Evolutionary conservation across 2,329 filamentous ascomycete genomes (phyloP).

Genomic region (Trichoderma semiorbis): DNA sequence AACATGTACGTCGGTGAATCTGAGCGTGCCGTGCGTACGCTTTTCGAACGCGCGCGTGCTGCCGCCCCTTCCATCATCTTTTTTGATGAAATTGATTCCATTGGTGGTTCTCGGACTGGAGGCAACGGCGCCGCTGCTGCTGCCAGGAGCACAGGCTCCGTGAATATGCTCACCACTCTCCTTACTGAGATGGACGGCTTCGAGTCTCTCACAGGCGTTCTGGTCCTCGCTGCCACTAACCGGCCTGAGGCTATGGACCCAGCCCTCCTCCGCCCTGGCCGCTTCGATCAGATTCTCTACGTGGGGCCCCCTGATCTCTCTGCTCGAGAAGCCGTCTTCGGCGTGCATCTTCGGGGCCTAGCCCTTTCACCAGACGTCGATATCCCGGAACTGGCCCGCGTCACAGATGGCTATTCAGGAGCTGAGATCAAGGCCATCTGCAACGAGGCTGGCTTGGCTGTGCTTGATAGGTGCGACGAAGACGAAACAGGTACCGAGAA

Average conservation of each 20-base stretch:
- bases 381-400: conserved; percentile 56
- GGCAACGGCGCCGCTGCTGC: conserved; percentile 38
- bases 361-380: conserved; percentile 62
- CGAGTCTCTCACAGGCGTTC: conserved; percentile 75
- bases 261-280: conserved; percentile 78
- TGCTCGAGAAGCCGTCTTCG: conserved; percentile 73
- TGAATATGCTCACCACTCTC: conserved; percentile 85
- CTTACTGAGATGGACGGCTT: conserved; percentile 97
- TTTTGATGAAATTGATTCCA: conserved; percentile 93
- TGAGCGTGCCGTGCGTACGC: conserved; percentile 77
- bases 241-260: conserved; percentile 81
- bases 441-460: conserved; percentile 42
- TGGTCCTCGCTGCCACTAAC: conserved; percentile 89
- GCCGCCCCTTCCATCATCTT: conserved; percentile 91
- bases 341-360: conserved; percentile 61
- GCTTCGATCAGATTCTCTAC: conserved; percentile 82
- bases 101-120: conserved; percentile 53
- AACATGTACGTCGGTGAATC: conserved; percentile 98
- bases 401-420: conserved; percentile 76
- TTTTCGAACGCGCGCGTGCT: conserved; percentile 82
- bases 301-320: conserved; percentile 74
- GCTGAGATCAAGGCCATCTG: conserved; percentile 68
- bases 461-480: conserved; percentile 37
- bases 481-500: conserved; percentile 27
- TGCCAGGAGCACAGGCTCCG: conserved; percentile 42